Evolutionary conservation across 768 basidiomycete genomes (phyloP).

Genomic region (Chalciporus pseudorubinellus): DNA sequence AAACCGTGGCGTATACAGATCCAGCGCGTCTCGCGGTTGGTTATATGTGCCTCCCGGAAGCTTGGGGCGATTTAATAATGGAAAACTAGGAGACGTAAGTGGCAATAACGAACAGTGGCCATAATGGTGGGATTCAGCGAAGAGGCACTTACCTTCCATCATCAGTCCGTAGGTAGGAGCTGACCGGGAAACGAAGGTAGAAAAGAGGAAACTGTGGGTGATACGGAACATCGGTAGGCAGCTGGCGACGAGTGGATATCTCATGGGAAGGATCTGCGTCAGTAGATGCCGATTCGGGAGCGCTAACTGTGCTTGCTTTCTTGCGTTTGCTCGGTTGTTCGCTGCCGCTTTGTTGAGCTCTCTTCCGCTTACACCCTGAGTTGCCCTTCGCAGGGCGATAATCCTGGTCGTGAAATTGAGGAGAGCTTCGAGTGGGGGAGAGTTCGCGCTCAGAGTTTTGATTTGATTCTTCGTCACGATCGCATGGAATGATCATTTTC

Average conservation of each 20-base stretch:
- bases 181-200: slow-evolving; percentile 69
- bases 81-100: slow-evolving; percentile 15
- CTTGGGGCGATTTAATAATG: slow-evolving; percentile 16
- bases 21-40: slow-evolving; percentile 54
- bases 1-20: slow-evolving; percentile 78
- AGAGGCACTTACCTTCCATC: slow-evolving; percentile 38
- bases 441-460: neutral
- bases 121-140: neutral
- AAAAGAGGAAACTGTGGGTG: slow-evolving; percentile 55
- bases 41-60: slow-evolving; percentile 51
- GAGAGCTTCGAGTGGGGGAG: slow-evolving; percentile 1
- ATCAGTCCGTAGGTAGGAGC: slow-evolving; percentile 47
- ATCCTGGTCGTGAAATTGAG: slow-evolving; percentile 2
- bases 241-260: slow-evolving; percentile 38
- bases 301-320: slow-evolving; percentile 3
- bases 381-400: slow-evolving; percentile 18
- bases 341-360: slow-evolving; percentile 2
- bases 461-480: neutral
- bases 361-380: slow-evolving; percentile 19
- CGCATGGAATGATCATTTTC: neutral
- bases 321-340: slow-evolving; percentile 10
- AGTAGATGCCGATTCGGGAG: neutral
- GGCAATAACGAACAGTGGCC: slow-evolving; percentile 2
- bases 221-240: slow-evolving; percentile 49
- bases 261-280: slow-evolving; percentile 1